phyloP scores from a whole-genome alignment of 2,329 filamentous ascomycete genomes.

The Cytospora piceae region DNA sequence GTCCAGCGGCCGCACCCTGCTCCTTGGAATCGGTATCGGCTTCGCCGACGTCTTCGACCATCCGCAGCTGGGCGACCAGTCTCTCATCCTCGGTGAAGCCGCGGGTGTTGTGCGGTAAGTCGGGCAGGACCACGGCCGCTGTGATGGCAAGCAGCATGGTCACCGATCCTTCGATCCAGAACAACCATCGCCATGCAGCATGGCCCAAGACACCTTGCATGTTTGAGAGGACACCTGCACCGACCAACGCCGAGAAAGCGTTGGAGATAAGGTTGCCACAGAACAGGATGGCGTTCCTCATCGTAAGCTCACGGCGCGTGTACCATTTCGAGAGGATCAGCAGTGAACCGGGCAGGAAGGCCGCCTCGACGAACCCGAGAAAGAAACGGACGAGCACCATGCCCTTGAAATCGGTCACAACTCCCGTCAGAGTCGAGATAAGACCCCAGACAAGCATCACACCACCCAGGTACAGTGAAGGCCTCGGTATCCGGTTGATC shows the following conservation, averaged over 20 bases:
- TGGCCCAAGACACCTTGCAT: slow-evolving; percentile 60
- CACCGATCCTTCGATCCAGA: slow-evolving; percentile 60
- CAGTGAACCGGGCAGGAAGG: slow-evolving; percentile 66
- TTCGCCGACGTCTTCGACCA: slow-evolving; percentile 62
- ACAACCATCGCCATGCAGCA: slow-evolving; percentile 64
- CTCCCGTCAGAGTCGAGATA: slow-evolving; percentile 60
- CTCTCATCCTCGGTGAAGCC: slow-evolving; percentile 65
- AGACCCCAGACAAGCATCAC: slow-evolving; percentile 65
- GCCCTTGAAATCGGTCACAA: slow-evolving; percentile 54
- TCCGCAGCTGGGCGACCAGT: slow-evolving; percentile 56
- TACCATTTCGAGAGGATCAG: slow-evolving; percentile 70
- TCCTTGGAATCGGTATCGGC: slow-evolving; percentile 55
- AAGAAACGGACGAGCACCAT: slow-evolving; percentile 62
- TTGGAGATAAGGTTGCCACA: slow-evolving; percentile 64
- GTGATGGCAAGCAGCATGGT: slow-evolving; percentile 54
- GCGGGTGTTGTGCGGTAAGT: slow-evolving; percentile 58
- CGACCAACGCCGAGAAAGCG: slow-evolving; percentile 62
- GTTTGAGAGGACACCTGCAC: slow-evolving; percentile 60
- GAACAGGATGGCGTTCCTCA: slow-evolving; percentile 61
- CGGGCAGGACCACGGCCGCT: slow-evolving; percentile 55
- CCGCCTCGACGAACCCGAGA: slow-evolving; percentile 65
- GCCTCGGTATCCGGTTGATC: slow-evolving; percentile 57
- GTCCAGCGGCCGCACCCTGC: slow-evolving; percentile 56
- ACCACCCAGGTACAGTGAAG: slow-evolving; percentile 54
- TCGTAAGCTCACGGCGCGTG: slow-evolving; percentile 60